Evolutionary conservation across 148 eudicot species (phyloP).

Genomic region (Heliamphora exappendiculata): DNA sequence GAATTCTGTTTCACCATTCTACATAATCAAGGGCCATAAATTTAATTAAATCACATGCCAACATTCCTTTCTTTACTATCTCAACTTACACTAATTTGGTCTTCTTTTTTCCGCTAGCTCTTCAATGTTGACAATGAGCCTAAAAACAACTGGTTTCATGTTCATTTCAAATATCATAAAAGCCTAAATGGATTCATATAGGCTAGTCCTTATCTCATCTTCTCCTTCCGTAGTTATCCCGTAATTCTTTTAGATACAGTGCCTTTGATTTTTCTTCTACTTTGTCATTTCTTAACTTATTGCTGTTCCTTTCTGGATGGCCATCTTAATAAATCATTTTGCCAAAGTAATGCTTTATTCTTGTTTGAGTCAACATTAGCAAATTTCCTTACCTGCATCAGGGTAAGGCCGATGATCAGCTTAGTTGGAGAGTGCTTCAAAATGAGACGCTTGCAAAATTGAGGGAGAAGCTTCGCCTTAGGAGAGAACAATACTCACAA

Average conservation of each 20-base stretch:
- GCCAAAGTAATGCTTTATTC: background rate
- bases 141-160: background rate
- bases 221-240: background rate
- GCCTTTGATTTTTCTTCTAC: background rate
- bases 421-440: constrained; percentile 70
- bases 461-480: constrained; percentile 64
- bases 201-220: too few species aligned
- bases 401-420: constrained; percentile 90
- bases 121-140: background rate
- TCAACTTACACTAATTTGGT: background rate
- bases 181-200: background rate
- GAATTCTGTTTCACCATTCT: background rate
- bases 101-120: background rate
- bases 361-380: constrained; percentile 11
- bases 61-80: background rate
- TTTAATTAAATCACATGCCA: background rate
- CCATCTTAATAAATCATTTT: background rate
- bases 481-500: constrained; percentile 52
- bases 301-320: background rate
- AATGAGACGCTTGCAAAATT: constrained; percentile 63
- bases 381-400: constrained; percentile 10
- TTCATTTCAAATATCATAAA: background rate
- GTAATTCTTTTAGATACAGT: background rate
- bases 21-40: background rate
- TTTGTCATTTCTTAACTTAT: background rate